Conservation (phyloP, 768 basidiomycete species). For the Boletus pseudo-olivaceus region DNA sequence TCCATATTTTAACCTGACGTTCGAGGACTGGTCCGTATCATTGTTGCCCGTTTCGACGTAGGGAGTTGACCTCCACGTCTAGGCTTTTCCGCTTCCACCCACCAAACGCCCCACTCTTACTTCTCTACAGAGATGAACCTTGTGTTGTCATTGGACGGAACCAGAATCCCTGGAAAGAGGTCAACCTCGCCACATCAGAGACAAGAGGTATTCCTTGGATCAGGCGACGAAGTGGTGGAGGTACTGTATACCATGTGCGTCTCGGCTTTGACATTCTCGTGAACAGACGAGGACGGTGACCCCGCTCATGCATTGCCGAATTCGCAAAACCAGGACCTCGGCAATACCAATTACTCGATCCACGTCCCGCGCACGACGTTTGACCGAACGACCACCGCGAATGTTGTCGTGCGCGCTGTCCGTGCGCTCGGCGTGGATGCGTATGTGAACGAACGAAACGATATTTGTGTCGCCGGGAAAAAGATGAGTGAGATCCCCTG, state of each 20-base stretch:
- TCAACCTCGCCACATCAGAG: constrained; percentile 64
- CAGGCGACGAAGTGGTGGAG: constrained; percentile 86
- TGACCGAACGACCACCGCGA: constrained; percentile 72
- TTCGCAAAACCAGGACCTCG: constrained; percentile 68
- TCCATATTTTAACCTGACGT: constrained; percentile 86
- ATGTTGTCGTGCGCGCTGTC: constrained; percentile 75
- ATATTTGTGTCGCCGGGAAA: constrained; percentile 76
- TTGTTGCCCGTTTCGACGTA: constrained; percentile 24
- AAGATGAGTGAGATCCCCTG: constrained; percentile 68
- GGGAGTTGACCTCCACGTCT: constrained; percentile 16
- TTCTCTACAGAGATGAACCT: constrained; percentile 83
- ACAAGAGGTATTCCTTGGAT: constrained; percentile 66
- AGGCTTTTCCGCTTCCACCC: constrained; percentile 82
- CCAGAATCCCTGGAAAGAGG: constrained; percentile 98
- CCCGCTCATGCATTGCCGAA: background rate
- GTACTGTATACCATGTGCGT: constrained; percentile 93
- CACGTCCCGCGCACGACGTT: constrained; percentile 81
- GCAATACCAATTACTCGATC: constrained; percentile 97
- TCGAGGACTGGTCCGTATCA: constrained; percentile 78
- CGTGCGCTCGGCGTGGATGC: constrained; percentile 74
- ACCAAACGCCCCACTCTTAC: constrained; percentile 63
- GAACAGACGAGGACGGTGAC: background rate
- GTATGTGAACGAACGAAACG: constrained; percentile 83
- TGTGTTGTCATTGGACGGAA: constrained; percentile 94
- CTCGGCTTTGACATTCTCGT: background rate